Conservation (phyloP, 2,329 filamentous ascomycete species). For the Cryphonectria naterciae region DNA sequence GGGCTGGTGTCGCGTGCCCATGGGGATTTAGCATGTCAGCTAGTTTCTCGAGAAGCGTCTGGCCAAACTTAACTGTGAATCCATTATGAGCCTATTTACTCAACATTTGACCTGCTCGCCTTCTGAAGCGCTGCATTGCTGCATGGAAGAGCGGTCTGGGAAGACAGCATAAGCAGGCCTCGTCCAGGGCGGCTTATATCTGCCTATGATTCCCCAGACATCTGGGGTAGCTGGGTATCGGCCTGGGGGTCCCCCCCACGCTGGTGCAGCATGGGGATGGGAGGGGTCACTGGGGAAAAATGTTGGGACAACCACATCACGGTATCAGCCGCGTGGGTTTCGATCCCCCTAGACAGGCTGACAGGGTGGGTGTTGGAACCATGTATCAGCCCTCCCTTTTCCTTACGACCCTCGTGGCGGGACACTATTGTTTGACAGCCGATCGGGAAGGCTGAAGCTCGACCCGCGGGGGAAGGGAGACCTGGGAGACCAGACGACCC, state of each 20-base stretch:
- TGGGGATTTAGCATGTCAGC: not conserved
- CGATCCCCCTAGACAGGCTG: not conserved
- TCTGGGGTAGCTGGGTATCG: not conserved
- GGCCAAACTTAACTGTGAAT: not conserved
- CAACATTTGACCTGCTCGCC: not conserved
- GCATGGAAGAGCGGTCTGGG: not conserved
- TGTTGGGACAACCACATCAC: not conserved
- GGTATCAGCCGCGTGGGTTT: conserved; percentile 6
- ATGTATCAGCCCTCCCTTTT: not conserved
- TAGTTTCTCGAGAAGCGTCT: not conserved
- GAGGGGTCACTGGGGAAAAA: not conserved
- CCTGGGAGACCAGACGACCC: not conserved
- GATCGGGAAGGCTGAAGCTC: conserved; percentile 3
- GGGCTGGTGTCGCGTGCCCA: not conserved
- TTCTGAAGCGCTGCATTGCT: not conserved
- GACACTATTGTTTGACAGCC: not conserved
- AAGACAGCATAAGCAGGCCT: not conserved
- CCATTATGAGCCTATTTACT: not conserved
- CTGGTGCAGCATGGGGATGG: not conserved
- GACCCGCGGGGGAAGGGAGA: conserved; percentile 10
- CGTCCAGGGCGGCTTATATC: not conserved
- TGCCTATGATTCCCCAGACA: not conserved
- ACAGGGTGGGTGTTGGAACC: not conserved
- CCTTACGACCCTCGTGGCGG: not conserved
- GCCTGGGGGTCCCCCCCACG: not conserved